Evolutionary conservation across 2,329 filamentous ascomycete species (phyloP), one percentile per base, ranked within the genome.

Genomic region (Knufia fluminis): DNA sequence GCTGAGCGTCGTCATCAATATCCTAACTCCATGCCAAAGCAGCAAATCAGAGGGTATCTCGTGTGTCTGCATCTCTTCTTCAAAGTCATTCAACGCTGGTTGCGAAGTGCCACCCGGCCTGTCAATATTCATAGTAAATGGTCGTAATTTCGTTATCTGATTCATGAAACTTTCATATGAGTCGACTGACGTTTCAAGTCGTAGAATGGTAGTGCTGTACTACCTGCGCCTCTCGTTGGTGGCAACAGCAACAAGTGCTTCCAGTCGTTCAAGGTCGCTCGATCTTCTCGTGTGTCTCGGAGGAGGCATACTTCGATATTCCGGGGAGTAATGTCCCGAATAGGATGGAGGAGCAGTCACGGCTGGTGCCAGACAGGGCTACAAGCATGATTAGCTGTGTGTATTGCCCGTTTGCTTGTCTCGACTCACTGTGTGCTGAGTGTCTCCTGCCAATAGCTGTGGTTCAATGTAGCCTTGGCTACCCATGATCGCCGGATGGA

Each of bases 241-340:
- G 28, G 71, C 71, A 46, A 73, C 71, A 20, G 71, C 71, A 35
- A 74, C 71, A 41, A 74, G 66, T 44, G 71, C 71, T 54, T 74
- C 71, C n/a, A 74, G 61, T 19, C 71, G 65, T 39, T 68, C 70
- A 68, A 74, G 70, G 22, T 67, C 68, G 32, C 61, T 60, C 26
- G 65, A 62, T 35, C 57, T 55, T 49, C 61, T 52, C 50, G 51
- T 3, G 48, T 46, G 31, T 42, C 17, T 2, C 51, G 48, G 39
- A 51, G 52, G 26, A 43, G 50, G 35, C 35, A 39, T 6, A 41
- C 26, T 14, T 53, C 50, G 19, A 50, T 52, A 45, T 53, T 54
- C 14, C 12, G 28, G 19, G 24, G 28, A 2, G 22, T 46, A 36
- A 16, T 24, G 31, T 38, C 19, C 43, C 9, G 9, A 26, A 45